Base-by-base conservation (phyloP, 768 basidiomycete species). In the Neoboletus magnificus region DNA sequence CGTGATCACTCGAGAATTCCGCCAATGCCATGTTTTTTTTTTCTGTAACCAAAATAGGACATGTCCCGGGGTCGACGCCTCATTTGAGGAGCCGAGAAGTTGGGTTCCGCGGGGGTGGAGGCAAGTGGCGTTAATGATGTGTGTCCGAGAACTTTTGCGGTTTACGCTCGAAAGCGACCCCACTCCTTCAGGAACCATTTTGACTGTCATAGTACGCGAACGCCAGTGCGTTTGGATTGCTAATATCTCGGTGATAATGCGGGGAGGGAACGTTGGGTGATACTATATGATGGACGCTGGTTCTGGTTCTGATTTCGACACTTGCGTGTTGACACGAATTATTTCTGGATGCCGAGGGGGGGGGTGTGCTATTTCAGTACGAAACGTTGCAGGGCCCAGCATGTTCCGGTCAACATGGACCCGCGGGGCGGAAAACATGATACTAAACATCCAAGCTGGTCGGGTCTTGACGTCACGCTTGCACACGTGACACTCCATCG, bases 331-430 rank as follows among this genome's bases (percentile, higher is more conserved):
- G 11, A 39, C 37, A n/a, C n/a, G n/a, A 10, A 39, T 39, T 39
- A 39, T 39, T n/a, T 47, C 43, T 35, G 33, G n/a, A 52, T 22
- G 27, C 15, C 20, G 15, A 13, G 35, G 13, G 20, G 25, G 12
- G 11, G 44, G 3, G n/a, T n/a, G 8, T 20, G 5, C 43, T 53
- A 33, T 45, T 32, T 56, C 47, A 18, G 47, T 35, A 11, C 22
- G 32, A 23, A 33, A 20, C 45, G 45, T 29, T 32, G 16, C 37
- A 39, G 11, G 9, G 5, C n/a, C n/a, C n/a, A 15, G 10, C 25
- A 20, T 40, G 43, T 54, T 45, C 55, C 53, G 55, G 55, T 47
- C 39, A 39, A 33, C 12, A 52, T 52, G 42, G 50, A 40, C 37
- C 55, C 55, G 55, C 50, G 55, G 54, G 43, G 6, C 15, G 13